Conservation (phyloP, 768 basidiomycete genomes). For the Hygrocybe coccinea region DNA sequence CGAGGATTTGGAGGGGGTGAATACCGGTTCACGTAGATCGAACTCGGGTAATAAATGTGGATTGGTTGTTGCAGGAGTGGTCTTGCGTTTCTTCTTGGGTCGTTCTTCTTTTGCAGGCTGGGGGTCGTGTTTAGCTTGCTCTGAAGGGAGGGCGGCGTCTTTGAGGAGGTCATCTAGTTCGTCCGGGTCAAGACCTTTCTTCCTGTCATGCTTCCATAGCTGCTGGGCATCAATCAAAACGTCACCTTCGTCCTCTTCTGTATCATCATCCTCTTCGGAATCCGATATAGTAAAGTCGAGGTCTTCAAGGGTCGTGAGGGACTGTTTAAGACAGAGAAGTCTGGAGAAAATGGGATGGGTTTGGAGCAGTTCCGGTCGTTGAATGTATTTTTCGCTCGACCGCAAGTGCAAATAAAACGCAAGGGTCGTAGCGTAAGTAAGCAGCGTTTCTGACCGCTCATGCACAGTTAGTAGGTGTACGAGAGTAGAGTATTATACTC, state of each 20-base stretch:
- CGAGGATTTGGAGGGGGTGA: slow-evolving; percentile 39
- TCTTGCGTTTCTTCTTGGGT: slow-evolving; percentile 65
- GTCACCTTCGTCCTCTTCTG: slow-evolving; percentile 34
- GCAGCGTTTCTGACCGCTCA: slow-evolving; percentile 62
- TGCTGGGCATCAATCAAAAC: slow-evolving; percentile 38
- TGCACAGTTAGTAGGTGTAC: not conserved
- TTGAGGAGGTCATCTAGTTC: slow-evolving; percentile 29
- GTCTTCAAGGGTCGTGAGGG: slow-evolving; percentile 74
- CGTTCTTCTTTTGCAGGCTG: slow-evolving; percentile 21
- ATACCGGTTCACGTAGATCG: slow-evolving; percentile 79
- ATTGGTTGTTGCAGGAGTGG: slow-evolving; percentile 24
- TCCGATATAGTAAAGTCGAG: slow-evolving; percentile 66
- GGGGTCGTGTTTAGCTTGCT: slow-evolving; percentile 39
- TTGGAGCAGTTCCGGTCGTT: slow-evolving; percentile 57
- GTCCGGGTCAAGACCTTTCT: slow-evolving; percentile 23
- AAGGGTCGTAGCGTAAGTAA: slow-evolving; percentile 86
- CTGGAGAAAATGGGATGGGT: slow-evolving; percentile 70
- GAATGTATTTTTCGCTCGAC: slow-evolving; percentile 57
- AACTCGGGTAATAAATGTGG: slow-evolving; percentile 42
- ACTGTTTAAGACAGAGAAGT: slow-evolving; percentile 78
- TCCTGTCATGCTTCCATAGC: slow-evolving; percentile 40
- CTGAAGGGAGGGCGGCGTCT: slow-evolving; percentile 55
- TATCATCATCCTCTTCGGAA: slow-evolving; percentile 44
- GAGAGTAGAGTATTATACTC: slow-evolving; percentile 28
- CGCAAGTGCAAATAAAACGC: slow-evolving; percentile 92